These are phyloP conservation scores for Mastigamoeba balamuthi DNA, from an alignment of 78 protist genomes.

Conservation along the genomic window DNA sequence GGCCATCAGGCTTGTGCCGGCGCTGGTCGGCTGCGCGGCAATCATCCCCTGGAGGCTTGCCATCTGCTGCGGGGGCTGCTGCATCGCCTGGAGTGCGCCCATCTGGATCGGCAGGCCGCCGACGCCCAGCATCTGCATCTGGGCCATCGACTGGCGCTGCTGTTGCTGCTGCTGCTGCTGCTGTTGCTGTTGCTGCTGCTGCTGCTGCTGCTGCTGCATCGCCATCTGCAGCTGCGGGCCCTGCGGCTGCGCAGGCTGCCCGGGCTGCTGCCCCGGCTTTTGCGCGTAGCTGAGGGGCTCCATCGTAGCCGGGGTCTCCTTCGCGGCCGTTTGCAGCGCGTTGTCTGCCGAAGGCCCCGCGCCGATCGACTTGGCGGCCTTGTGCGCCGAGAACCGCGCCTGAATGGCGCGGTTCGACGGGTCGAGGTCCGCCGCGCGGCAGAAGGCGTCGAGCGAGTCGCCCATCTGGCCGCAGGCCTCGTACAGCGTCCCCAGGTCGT, in stretches of 20 bases:
- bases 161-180: background rate
- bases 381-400: slow-evolving; percentile 21
- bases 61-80: too few species aligned
- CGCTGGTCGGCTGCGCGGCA: too few species aligned
- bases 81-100: too few species aligned
- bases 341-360: background rate
- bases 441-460: slow-evolving; percentile 55
- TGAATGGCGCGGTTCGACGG: slow-evolving; percentile 51
- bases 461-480: slow-evolving; percentile 59
- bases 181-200: background rate
- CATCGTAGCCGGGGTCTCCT: background rate
- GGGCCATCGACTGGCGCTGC: background rate
- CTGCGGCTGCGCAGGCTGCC: too few species aligned
- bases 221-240: background rate
- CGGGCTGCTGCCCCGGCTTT: background rate
- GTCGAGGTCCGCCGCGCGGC: slow-evolving; percentile 43
- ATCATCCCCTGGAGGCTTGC: too few species aligned
- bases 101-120: too few species aligned
- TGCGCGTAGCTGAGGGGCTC: background rate
- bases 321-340: background rate
- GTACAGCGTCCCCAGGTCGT: slow-evolving; percentile 75
- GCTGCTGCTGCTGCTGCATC: background rate
- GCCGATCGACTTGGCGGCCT: background rate
- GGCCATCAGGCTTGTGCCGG: too few species aligned
- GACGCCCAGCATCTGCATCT: background rate